Evolutionary conservation across 129 eudicot genomes (phyloP).

Genomic region (Glebionis coronaria): DNA sequence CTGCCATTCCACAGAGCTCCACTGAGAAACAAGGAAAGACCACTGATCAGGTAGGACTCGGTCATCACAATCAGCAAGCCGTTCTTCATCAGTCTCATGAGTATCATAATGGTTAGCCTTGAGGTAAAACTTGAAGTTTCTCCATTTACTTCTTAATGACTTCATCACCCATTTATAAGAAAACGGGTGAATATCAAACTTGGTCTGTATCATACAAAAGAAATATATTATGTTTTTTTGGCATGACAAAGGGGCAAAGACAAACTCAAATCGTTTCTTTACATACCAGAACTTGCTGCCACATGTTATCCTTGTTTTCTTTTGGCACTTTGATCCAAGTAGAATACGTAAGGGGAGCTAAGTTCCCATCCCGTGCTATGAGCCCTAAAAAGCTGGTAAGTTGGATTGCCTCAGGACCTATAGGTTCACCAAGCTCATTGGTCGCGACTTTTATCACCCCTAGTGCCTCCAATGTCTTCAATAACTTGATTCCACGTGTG

Average conservation of each 20-base stretch:
- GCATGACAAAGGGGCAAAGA: neutral
- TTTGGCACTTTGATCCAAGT: slow-evolving; percentile 53
- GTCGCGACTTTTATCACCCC: slow-evolving; percentile 26
- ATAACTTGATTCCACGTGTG: slow-evolving; percentile 31
- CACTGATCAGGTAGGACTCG: slow-evolving; percentile 65
- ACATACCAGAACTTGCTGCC: slow-evolving; percentile 61
- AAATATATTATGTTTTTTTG: neutral
- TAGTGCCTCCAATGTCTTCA: slow-evolving; percentile 26
- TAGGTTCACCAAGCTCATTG: slow-evolving; percentile 47
- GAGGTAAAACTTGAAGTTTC: slow-evolving; percentile 40
- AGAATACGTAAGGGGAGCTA: slow-evolving; percentile 48
- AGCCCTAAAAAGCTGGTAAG: slow-evolving; percentile 49
- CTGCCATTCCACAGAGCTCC: slow-evolving; percentile 47
- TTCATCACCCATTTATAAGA: slow-evolving; percentile 50
- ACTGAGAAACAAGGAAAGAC: slow-evolving; percentile 44
- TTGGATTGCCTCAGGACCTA: slow-evolving; percentile 46
- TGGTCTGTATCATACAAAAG: slow-evolving; percentile 30
- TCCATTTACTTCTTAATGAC: slow-evolving; percentile 57
- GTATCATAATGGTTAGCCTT: slow-evolving; percentile 41
- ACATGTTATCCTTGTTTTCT: slow-evolving; percentile 52
- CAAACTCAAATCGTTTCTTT: neutral
- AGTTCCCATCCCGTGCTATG: slow-evolving; percentile 49
- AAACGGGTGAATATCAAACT: slow-evolving; percentile 48
- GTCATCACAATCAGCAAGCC: slow-evolving; percentile 52
- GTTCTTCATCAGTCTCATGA: slow-evolving; percentile 47